phyloP scores from a whole-genome alignment of 2,329 filamentous ascomycete genomes.

The Colletotrichum tofieldiae region DNA sequence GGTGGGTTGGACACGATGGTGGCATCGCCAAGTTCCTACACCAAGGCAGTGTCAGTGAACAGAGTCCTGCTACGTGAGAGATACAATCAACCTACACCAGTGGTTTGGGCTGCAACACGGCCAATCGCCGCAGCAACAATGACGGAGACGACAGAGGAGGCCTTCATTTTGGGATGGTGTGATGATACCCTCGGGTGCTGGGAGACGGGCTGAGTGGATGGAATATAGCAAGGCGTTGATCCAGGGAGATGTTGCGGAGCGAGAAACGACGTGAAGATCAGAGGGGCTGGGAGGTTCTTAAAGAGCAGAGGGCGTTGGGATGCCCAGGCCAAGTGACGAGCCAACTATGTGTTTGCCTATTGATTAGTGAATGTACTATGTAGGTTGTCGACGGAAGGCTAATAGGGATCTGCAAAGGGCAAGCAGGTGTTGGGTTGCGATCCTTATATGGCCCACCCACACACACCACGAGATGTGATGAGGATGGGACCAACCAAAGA shows the following conservation, averaged over 20 bases:
- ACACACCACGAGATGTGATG: slow-evolving; percentile 24
- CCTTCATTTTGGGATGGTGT: slow-evolving; percentile 44
- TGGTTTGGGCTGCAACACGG: slow-evolving; percentile 48
- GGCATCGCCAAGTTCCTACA: slow-evolving; percentile 64
- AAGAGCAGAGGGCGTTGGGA: slow-evolving; percentile 16
- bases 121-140: slow-evolving; percentile 50
- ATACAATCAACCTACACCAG: slow-evolving; percentile 39
- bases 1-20: slow-evolving; percentile 69
- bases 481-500: slow-evolving; percentile 22
- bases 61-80: neutral
- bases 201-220: neutral
- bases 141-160: slow-evolving; percentile 46
- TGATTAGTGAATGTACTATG: slow-evolving; percentile 7
- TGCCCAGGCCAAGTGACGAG: slow-evolving; percentile 11
- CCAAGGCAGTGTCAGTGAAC: neutral
- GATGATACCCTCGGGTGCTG: neutral
- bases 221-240: slow-evolving; percentile 10
- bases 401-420: slow-evolving; percentile 23
- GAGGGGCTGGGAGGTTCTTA: slow-evolving; percentile 36
- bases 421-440: slow-evolving; percentile 8
- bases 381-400: slow-evolving; percentile 23
- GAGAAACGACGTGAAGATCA: neutral
- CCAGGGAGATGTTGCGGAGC: slow-evolving; percentile 11
- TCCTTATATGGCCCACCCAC: slow-evolving; percentile 30
- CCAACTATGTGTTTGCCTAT: neutral